Base-by-base conservation (phyloP, 257 asterid genomes). In the Solanum gracilifrons region DNA sequence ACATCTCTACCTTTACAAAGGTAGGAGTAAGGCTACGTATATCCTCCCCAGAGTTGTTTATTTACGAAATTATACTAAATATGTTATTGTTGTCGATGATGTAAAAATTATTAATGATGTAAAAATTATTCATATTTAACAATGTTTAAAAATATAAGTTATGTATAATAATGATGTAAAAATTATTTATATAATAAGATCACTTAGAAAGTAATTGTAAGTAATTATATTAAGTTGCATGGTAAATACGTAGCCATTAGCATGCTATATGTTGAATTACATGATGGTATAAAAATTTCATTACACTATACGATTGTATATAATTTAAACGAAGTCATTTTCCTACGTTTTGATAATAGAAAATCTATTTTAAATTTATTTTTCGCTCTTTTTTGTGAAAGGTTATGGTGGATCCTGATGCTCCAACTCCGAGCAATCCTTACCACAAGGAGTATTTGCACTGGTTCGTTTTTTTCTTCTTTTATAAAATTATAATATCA, bases 361-460 rank as follows among this genome's bases (percentile, higher is more conserved):
- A 51, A 51, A 51, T 51, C 23, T 2, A 51, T 18, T 51, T 51
- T 51, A 55, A 55, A 2, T 6, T 55, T 15, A 48, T 48, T 48
- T 48, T 73, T 21, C 11, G 2, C 18, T 80, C 31, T 21, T 80
- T 0, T 20, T 15, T 60, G 15, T 66, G 62, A 13, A 39, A 92
- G 96, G 92, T 93, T 55, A 89, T 93, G 94, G 96, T 94, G 90
- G 94, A 94, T 69, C 96, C 96, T 41, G 96, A 94, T 92, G 96
- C 96, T 84, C 96, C 96, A 7, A 93, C 92, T 84, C 96, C 96
- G 1, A 94, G 94, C 80, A 91, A 93, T 35, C 95, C 96, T 4
- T 87, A 11, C 87, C 94, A 93, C 27, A 82, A 95, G 31, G 96
- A 94, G 82, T 93, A 93, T 87, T 79, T 94, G 84, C 96, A 94